phyloP scores from a whole-genome alignment of 75 land plant genomes.

The Gnetum montanum region DNA sequence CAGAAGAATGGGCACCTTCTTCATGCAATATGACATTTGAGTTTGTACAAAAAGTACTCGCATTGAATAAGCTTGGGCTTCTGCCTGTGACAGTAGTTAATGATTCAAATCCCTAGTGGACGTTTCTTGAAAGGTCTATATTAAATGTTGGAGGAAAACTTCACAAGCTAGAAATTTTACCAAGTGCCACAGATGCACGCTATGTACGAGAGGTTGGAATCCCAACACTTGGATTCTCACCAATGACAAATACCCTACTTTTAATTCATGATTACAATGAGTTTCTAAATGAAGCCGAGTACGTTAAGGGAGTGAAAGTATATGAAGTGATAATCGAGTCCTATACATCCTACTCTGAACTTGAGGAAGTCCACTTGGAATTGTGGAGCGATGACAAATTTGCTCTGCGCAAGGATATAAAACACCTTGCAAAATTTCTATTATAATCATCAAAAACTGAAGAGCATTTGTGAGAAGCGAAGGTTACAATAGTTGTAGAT shows the following conservation, averaged over 20 bases:
- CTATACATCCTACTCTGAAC: too few relatives aligned
- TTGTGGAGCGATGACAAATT: too few relatives aligned
- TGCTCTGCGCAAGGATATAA: too few relatives aligned
- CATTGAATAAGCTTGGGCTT: conserved; percentile 32
- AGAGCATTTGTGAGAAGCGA: too few relatives aligned
- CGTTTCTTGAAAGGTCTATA: conserved; percentile 53
- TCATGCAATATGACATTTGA: conserved; percentile 50
- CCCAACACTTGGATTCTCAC: conserved; percentile 84
- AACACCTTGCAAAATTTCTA: too few relatives aligned
- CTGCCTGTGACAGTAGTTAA: conserved; percentile 53
- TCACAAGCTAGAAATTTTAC: conserved; percentile 73
- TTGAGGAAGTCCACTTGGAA: too few relatives aligned
- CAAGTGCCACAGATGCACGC: conserved; percentile 86
- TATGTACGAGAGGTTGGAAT: conserved; percentile 61
- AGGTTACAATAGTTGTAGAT: too few relatives aligned
- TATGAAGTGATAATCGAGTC: too few relatives aligned
- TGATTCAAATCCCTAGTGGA: conserved; percentile 86
- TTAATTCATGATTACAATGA: conserved; percentile 89
- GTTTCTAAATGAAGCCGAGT: too few relatives aligned
- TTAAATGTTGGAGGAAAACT: conserved; percentile 60
- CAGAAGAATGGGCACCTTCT: conserved; percentile 83
- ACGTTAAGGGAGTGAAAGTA: too few relatives aligned
- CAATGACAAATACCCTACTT: conserved; percentile 84
- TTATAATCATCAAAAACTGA: too few relatives aligned
- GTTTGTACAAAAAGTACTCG: too few relatives aligned